Percentiles rank a stretch among this genome's conserved stretches.
These are phyloP conservation scores for Gossypium armourianum DNA, from an alignment of 441 rosid genomes.

Conservation along the genomic window DNA sequence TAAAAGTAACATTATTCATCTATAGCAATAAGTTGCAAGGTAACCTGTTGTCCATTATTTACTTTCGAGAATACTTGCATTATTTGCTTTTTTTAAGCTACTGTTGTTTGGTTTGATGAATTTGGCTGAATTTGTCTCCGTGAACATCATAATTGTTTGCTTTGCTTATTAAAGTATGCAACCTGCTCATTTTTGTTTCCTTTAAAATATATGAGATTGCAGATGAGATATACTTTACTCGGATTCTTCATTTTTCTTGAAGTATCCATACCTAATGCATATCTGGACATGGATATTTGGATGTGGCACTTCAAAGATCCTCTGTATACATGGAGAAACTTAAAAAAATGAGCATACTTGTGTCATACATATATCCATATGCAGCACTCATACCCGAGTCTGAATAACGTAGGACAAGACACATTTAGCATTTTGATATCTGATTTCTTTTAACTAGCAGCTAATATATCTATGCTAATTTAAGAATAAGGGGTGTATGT, in stretches of 20 bases:
- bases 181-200: not conserved
- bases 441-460: not conserved
- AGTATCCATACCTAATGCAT: not conserved
- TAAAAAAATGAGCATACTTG: not conserved
- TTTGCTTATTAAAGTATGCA: not conserved
- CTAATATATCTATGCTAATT: not conserved
- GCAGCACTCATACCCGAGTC: not conserved
- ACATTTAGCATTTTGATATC: not conserved
- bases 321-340: not conserved
- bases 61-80: slow-evolving; percentile 3
- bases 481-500: not conserved
- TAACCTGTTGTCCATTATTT: not conserved
- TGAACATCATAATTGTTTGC: not conserved
- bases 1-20: not conserved
- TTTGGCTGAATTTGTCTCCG: not conserved
- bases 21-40: not conserved
- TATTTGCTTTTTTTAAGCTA: not conserved
- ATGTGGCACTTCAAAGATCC: not conserved
- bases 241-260: not conserved
- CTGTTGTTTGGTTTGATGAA: slow-evolving; percentile 2
- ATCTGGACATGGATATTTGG: not conserved
- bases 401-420: not conserved
- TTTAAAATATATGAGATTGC: not conserved
- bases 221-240: not conserved
- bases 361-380: not conserved